These are phyloP conservation scores for Stylonectria norvegica DNA, from an alignment of 2,329 filamentous ascomycete genomes.

Conservation along the genomic window DNA sequence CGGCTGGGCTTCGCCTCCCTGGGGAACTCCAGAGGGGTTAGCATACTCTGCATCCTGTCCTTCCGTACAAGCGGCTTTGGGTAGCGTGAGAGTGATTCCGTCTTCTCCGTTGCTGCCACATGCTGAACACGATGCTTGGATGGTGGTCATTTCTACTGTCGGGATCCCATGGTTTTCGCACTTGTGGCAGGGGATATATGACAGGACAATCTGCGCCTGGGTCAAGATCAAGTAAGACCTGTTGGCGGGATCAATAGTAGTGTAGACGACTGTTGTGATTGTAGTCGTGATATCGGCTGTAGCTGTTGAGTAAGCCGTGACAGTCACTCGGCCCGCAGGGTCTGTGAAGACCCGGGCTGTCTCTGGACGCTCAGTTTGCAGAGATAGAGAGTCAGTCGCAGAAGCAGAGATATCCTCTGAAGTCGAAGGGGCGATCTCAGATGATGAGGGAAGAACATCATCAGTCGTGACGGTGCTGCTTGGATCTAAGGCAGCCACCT, in stretches of 20 bases:
- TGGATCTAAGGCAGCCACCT: neutral
- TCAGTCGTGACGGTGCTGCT: neutral
- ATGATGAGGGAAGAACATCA: neutral
- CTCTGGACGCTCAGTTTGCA: neutral
- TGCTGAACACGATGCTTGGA: conserved; percentile 4
- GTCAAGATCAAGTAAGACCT: conserved; percentile 8
- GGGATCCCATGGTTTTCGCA: conserved; percentile 7
- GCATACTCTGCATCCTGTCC: no score
- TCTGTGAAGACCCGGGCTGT: no score
- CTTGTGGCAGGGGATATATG: conserved; percentile 5
- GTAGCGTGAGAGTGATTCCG: conserved; percentile 8
- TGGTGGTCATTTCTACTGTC: conserved; percentile 11
- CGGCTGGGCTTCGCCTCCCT: no score
- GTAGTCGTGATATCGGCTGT: conserved; percentile 1
- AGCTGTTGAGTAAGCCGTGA: neutral
- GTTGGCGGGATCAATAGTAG: conserved; percentile 7
- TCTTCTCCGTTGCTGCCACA: conserved; percentile 12
- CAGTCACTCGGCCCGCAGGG: no score
- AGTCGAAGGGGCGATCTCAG: neutral
- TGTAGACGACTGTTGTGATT: conserved; percentile 11
- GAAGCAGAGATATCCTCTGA: neutral
- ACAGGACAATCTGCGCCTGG: conserved; percentile 8
- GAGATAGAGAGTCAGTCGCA: neutral
- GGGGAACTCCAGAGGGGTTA: no score
- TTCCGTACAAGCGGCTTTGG: no score